Percentiles rank a stretch among this genome's conserved stretches.
These are phyloP conservation scores for Skeletonema tropicum DNA, from an alignment of 108 stramenopile genomes.

Conservation along the genomic window DNA sequence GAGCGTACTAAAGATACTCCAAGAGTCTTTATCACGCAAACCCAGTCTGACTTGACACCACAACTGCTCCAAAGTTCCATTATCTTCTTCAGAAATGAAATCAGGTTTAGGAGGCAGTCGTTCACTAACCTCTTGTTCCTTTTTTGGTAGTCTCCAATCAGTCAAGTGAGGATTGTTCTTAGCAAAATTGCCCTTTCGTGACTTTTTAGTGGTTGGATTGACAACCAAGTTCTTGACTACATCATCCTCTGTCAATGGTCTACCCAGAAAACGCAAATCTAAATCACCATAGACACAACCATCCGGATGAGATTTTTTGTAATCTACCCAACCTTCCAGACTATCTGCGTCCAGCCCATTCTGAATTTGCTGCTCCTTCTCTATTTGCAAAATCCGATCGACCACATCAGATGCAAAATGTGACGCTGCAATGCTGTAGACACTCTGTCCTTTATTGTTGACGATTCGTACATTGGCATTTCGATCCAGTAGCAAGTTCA, in stretches of 20 bases:
- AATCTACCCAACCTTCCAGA: slow-evolving; percentile 57
- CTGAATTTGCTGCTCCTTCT: slow-evolving; percentile 20
- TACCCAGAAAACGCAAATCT: slow-evolving; percentile 69
- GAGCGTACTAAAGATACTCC: slow-evolving; percentile 27
- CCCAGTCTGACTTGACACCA: slow-evolving; percentile 33
- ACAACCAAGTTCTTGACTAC: slow-evolving; percentile 53
- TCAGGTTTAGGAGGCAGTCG: slow-evolving; percentile 1
- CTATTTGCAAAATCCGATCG: slow-evolving; percentile 25
- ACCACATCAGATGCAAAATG: slow-evolving; percentile 42
- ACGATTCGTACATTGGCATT: slow-evolving; percentile 70
- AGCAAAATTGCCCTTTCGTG: slow-evolving; percentile 63
- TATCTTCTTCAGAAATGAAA: slow-evolving; percentile 33
- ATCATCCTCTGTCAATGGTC: slow-evolving; percentile 49
- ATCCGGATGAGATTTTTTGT: slow-evolving; percentile 67
- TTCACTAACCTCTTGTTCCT: slow-evolving; percentile 3
- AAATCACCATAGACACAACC: slow-evolving; percentile 73
- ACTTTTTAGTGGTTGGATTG: slow-evolving; percentile 65
- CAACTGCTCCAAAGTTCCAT: slow-evolving; percentile 32
- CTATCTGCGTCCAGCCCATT: slow-evolving; percentile 9
- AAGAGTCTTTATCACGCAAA: slow-evolving; percentile 17
- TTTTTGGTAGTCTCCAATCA: slow-evolving; percentile 17
- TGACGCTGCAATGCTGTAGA: slow-evolving; percentile 59
- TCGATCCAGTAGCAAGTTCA: slow-evolving; percentile 48
- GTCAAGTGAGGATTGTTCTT: slow-evolving; percentile 55
- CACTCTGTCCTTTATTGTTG: slow-evolving; percentile 89